phyloP scores from a whole-genome alignment of 768 basidiomycete species.

The Paxillus involutus region DNA sequence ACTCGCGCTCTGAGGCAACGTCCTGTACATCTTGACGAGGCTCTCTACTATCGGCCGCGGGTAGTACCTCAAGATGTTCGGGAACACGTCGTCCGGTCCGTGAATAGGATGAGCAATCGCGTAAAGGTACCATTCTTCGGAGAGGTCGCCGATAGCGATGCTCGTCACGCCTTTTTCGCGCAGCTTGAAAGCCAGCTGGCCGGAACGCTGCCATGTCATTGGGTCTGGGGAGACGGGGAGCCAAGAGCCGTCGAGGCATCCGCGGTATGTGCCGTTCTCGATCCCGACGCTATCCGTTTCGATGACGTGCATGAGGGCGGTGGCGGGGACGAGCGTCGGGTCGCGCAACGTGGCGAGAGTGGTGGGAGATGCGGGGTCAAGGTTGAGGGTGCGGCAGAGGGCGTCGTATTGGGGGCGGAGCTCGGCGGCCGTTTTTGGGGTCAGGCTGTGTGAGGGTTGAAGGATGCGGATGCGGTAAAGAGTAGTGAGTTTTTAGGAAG shows the following conservation, averaged over 20 bases:
- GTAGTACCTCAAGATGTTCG: slow-evolving; percentile 64
- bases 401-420: slow-evolving; percentile 63
- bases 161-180: slow-evolving; percentile 56
- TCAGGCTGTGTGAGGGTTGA: slow-evolving; percentile 34
- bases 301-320: slow-evolving; percentile 54
- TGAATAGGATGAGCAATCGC: slow-evolving; percentile 64
- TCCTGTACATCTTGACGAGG: slow-evolving; percentile 46
- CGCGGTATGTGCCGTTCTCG: slow-evolving; percentile 66
- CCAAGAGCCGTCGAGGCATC: slow-evolving; percentile 61
- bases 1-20: slow-evolving; percentile 39
- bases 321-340: slow-evolving; percentile 45
- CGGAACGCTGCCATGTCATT: slow-evolving; percentile 68
- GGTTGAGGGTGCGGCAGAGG: slow-evolving; percentile 52
- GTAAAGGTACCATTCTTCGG: slow-evolving; percentile 79
- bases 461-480: neutral
- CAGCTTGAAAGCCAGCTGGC: slow-evolving; percentile 55
- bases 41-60: slow-evolving; percentile 43
- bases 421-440: slow-evolving; percentile 60
- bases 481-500: neutral
- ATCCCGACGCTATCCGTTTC: slow-evolving; percentile 54
- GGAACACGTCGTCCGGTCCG: slow-evolving; percentile 48
- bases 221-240: slow-evolving; percentile 51
- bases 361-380: slow-evolving; percentile 53
- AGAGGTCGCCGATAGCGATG: slow-evolving; percentile 66
- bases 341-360: slow-evolving; percentile 53